Base-by-base conservation (phyloP, 805 yeast genomes). In the Wickerhamiella azyma region DNA sequence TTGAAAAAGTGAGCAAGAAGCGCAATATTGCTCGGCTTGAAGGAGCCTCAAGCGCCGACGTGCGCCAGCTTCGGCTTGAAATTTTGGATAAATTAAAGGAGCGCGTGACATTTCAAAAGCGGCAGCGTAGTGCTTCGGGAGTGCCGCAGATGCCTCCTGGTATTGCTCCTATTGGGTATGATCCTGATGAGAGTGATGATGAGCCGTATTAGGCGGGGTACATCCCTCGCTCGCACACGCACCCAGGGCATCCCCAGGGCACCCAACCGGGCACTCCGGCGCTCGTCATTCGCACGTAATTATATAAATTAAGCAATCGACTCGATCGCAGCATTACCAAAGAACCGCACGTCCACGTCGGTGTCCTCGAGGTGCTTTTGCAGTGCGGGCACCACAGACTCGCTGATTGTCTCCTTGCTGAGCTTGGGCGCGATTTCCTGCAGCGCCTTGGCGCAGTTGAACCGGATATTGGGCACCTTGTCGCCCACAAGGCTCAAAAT, bases 391-490 rank as follows among this genome's bases (percentile, higher is more conserved):
- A 78, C 55, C 35, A 88, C 72, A 37, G 76, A 72, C 18, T 65
- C 63, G 36, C 66, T 59, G 26, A 79, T 69, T 39, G 74, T 56
- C 29, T 53, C 41, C 16, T 36, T 41, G 16, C 35, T 17, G 21
- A 83, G 65, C 13, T 77, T 68, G 56, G 76, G 74, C 6, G 77
- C 77, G 29, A 82, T 69, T 21, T 71, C 66, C 37, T 75, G 71
- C 58, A 82, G 77, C 13, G 94, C 75, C 64, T 85, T 86, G 24
- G 99, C 96, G 51, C 83, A 86, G 65, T 88, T 92, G 68, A 92
- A 92, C 59, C 96, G 75, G 52, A 92, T 88, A 63, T 92, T 92
- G 55, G 99, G 96, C 47, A 92, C 96, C 7, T 77, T 73, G 65
- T 92, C 98, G 33, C 69, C 70, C 35, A 78, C 70, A 55, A 89